phyloP scores from a whole-genome alignment of 148 eudicot species.

The Talinum fruticosum region DNA sequence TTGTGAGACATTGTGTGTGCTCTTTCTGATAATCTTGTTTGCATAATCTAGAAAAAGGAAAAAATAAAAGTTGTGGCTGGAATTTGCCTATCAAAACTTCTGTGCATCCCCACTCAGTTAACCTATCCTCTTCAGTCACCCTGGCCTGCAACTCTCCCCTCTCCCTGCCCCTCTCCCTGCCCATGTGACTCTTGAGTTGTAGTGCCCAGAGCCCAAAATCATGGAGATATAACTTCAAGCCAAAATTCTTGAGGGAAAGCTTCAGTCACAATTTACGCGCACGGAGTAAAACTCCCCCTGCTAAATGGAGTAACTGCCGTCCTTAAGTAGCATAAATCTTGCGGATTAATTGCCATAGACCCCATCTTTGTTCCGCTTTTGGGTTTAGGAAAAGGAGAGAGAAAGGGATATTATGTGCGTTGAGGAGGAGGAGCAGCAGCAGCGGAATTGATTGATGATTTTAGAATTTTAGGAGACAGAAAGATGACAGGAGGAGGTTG shows the following conservation, averaged over 20 bases:
- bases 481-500: slow-evolving; percentile 56
- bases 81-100: slow-evolving; percentile 39
- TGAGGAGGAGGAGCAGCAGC: neutral
- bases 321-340: neutral
- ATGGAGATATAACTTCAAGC: slow-evolving; percentile 11
- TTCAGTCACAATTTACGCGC: neutral
- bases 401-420: slow-evolving; percentile 3
- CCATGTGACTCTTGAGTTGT: slow-evolving; percentile 26
- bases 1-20: too few relatives aligned
- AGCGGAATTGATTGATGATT: neutral
- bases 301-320: slow-evolving; percentile 14
- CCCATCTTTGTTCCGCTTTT: slow-evolving; percentile 10
- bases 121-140: slow-evolving; percentile 32
- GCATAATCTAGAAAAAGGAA: slow-evolving; percentile 13
- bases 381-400: neutral
- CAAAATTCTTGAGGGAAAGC: neutral
- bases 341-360: slow-evolving; percentile 2
- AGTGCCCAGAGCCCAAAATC: neutral
- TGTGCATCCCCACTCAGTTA: slow-evolving; percentile 34
- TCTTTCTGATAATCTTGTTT: neutral
- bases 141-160: slow-evolving; percentile 16
- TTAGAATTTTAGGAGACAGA: neutral
- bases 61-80: slow-evolving; percentile 70
- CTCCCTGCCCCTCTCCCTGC: slow-evolving; percentile 5
- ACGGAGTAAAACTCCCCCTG: neutral